These are phyloP conservation scores for Clathrospora elynae DNA, from an alignment of 2,329 filamentous ascomycete genomes.

Conservation along the genomic window DNA sequence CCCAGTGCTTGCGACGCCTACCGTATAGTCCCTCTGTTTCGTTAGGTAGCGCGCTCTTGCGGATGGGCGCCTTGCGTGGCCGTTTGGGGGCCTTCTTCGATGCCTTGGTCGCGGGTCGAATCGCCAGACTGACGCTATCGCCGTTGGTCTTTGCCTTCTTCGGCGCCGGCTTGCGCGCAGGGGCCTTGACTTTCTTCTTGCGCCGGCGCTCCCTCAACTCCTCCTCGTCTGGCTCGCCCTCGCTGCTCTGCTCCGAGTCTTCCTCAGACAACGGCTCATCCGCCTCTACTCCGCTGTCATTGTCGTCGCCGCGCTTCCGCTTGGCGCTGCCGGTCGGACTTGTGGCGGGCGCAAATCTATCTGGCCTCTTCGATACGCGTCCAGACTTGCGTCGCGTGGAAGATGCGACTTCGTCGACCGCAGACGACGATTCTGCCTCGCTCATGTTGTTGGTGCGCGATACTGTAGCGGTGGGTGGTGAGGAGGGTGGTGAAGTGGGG, in stretches of 20 bases:
- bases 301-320: conserved; percentile 43
- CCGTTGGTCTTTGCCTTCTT: conserved; percentile 63
- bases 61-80: conserved; percentile 56
- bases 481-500: conserved; percentile 10
- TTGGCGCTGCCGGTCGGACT: conserved; percentile 42
- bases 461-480: conserved; percentile 4
- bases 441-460: conserved; percentile 41
- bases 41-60: conserved; percentile 56
- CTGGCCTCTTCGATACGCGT: conserved; percentile 48
- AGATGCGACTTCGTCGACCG: conserved; percentile 31
- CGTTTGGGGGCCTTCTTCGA: conserved; percentile 50
- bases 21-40: conserved; percentile 63
- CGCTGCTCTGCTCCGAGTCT: conserved; percentile 40
- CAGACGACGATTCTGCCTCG: conserved; percentile 32
- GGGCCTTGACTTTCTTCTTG: conserved; percentile 38
- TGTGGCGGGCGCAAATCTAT: conserved; percentile 38
- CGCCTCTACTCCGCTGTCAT: conserved; percentile 38
- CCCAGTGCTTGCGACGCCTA: conserved; percentile 31
- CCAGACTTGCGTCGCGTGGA: conserved; percentile 48
- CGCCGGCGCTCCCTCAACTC: conserved; percentile 45
- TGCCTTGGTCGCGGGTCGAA: conserved; percentile 54
- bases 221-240: conserved; percentile 49
- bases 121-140: conserved; percentile 58
- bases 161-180: conserved; percentile 48
- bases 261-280: conserved; percentile 36